phyloP scores from a whole-genome alignment of 129 eudicot genomes.

The Helichrysum umbraculigerum region DNA sequence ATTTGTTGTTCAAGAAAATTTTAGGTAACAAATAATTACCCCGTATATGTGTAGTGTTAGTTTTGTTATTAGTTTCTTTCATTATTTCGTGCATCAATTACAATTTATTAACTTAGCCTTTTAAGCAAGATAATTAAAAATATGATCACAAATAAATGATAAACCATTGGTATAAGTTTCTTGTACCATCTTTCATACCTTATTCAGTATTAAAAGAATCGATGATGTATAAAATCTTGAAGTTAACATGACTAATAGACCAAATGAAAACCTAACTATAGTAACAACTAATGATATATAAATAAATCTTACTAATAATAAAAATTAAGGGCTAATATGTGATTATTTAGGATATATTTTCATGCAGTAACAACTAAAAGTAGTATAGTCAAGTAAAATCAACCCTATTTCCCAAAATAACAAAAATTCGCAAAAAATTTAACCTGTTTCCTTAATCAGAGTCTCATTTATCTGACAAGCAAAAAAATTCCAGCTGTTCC shows the following conservation, averaged over 20 bases:
- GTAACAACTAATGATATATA: background rate
- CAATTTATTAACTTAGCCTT: too few species aligned
- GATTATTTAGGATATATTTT: background rate
- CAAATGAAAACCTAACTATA: background rate
- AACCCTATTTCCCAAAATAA: background rate
- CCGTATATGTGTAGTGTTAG: background rate
- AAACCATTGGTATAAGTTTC: too few species aligned
- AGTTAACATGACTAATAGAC: background rate
- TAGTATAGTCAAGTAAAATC: background rate
- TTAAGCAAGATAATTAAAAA: too few species aligned
- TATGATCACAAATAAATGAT: too few species aligned
- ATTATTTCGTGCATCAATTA: too few species aligned
- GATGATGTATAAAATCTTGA: background rate
- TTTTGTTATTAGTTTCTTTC: background rate
- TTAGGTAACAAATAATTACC: too few species aligned
- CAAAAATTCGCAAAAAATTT: background rate
- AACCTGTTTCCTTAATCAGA: conserved; percentile 47
- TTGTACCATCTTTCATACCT: background rate
- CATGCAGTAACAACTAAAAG: background rate
- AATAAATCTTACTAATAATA: too few species aligned
- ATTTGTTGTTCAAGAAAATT: background rate
- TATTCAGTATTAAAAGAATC: background rate
- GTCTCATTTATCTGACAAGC: conserved; percentile 84
- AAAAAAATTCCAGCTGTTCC: conserved; percentile 98
- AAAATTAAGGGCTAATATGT: background rate